Conservation (phyloP, 306 rosid genomes). For the Calophaca sinica region DNA sequence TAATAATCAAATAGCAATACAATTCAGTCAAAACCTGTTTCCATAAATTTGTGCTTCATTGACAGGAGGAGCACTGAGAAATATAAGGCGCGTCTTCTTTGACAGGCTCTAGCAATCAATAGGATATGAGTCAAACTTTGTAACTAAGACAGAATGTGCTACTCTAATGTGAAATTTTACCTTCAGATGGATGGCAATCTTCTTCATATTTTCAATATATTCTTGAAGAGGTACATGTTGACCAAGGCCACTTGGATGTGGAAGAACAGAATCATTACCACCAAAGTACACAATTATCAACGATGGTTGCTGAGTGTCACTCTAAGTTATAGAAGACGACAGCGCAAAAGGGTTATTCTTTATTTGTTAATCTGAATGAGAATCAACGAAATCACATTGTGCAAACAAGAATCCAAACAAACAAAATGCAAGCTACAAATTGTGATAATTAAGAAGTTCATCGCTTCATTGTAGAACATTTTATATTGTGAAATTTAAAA, state of each 20-base stretch:
- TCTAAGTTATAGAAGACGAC: constrained; percentile 49
- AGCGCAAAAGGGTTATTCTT: neutral
- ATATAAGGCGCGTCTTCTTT: constrained; percentile 63
- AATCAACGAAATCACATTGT: constrained; percentile 5
- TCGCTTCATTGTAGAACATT: neutral
- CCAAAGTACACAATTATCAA: constrained; percentile 88
- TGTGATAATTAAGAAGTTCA: neutral
- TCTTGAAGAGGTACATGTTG: constrained; percentile 82
- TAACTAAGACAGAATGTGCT: neutral
- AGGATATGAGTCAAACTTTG: constrained; percentile 37
- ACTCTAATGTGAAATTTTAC: constrained; percentile 43
- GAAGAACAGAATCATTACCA: constrained; percentile 74
- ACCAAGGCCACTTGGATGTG: constrained; percentile 66
- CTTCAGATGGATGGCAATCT: constrained; percentile 69
- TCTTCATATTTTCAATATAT: constrained; percentile 76
- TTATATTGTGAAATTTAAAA: constrained; percentile 19
- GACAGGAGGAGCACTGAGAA: constrained; percentile 72
- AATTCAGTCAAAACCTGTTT: constrained; percentile 49
- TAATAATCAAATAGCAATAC: neutral
- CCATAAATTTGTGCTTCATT: constrained; percentile 58
- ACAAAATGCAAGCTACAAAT: neutral
- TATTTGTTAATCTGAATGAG: constrained; percentile 19
- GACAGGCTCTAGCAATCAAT: constrained; percentile 66
- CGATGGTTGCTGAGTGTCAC: constrained; percentile 65
- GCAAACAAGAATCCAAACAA: neutral